Base-by-base conservation (phyloP, 164 flowering plant genomes). In the Macadamia tetraphylla region DNA sequence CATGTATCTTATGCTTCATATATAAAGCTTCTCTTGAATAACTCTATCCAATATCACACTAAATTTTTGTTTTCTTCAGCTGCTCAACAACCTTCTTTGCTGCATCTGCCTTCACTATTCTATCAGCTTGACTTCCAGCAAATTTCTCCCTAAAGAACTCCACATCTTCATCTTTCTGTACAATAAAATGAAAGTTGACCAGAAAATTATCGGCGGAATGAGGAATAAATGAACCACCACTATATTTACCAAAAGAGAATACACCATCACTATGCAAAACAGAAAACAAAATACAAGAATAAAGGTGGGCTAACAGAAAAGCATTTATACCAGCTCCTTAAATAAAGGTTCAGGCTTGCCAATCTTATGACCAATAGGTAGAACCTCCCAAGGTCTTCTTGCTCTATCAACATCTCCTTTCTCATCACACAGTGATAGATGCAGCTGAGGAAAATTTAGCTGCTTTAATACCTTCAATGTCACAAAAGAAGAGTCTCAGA, bases 51-150 rank as follows among this genome's bases (percentile, higher is more conserved):
- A 23, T 23, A 23, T 23, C 23, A 23, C 23, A 23, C 23, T 23
- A 83, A 63, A 88, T 64, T 77, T 85, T 87, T 11, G 86, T 82
- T 64, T 86, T 86, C 74, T 79, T 84, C 42, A 94, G 77, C 74
- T 85, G 80, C 56, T 84, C 93, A 64, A 91, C 86, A 43, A 81
- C 17, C 68, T 84, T 81, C 42, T 79, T 79, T 49, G 86, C 93
- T 67, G 91, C 88, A 67, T 84, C 91, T 58, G 85, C 93, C 79
- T 83, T 83, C 68, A 63, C 80, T 61, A 75, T 77, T 73, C 98
- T 83, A 60, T 94, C 96, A 69, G 94, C 88, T 74, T 94, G 97
- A 80, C 96, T 94, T 75, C 98, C 98, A 62, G 97, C 92, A 86
- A 85, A 94, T 75, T 80, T 88, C 53, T 75, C 66, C 70, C 89